These are phyloP conservation scores for Cytospora paraplurivora DNA, from an alignment of 2,329 filamentous ascomycete species.

Conservation along the genomic window DNA sequence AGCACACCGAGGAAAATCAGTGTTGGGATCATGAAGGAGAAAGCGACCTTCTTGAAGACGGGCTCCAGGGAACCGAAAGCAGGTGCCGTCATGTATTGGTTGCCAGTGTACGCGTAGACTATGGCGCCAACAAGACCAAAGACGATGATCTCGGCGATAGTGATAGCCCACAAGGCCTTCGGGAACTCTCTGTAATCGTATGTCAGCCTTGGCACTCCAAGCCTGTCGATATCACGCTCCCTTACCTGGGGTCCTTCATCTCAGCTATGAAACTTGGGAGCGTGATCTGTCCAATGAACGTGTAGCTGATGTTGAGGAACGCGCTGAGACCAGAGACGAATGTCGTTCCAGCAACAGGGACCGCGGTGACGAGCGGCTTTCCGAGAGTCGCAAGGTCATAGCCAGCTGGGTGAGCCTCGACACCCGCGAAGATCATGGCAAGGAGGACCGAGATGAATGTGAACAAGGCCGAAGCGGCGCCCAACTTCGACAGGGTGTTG, in stretches of 20 bases:
- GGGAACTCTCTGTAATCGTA: constrained; percentile 69
- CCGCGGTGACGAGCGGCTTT: constrained; percentile 66
- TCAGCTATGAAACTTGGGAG: constrained; percentile 94
- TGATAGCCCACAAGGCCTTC: constrained; percentile 89
- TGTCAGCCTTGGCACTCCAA: background rate
- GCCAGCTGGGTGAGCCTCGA: constrained; percentile 72
- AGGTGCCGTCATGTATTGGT: constrained; percentile 83
- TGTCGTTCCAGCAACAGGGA: constrained; percentile 70
- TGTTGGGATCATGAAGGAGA: constrained; percentile 94
- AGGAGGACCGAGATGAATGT: constrained; percentile 88
- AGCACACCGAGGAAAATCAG: constrained; percentile 89
- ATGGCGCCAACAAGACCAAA: constrained; percentile 82
- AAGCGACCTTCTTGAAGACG: constrained; percentile 83
- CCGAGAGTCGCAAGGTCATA: constrained; percentile 60
- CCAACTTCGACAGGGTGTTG: constrained; percentile 74
- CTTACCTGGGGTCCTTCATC: constrained; percentile 68
- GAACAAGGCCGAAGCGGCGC: constrained; percentile 78
- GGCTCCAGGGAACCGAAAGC: constrained; percentile 83
- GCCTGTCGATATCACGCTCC: constrained; percentile 17
- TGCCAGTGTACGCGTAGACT: constrained; percentile 85
- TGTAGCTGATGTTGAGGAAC: constrained; percentile 94
- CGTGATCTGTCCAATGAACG: constrained; percentile 94
- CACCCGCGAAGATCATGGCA: constrained; percentile 77
- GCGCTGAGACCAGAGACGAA: constrained; percentile 84
- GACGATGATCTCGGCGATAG: constrained; percentile 81